Conservation (phyloP, 1,139 yeast genomes). For the Saccharomyces hybrid region DNA sequence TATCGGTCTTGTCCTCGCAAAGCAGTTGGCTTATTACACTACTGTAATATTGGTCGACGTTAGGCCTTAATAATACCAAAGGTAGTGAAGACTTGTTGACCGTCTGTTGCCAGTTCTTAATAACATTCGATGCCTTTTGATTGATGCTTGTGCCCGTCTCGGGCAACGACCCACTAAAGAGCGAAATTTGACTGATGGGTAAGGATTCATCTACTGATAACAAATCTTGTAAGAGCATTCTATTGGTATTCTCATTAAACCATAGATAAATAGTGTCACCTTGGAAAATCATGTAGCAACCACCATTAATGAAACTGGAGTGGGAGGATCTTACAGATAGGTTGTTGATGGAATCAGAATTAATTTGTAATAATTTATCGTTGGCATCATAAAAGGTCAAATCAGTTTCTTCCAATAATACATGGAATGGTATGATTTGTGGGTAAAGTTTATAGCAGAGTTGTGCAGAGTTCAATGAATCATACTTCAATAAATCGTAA, state of each 20-base stretch:
- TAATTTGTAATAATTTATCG: conserved; percentile 41
- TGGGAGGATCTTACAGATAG: conserved; percentile 25
- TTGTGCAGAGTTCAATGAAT: conserved; percentile 50
- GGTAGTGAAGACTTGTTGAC: conserved; percentile 22
- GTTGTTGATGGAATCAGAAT: conserved; percentile 37
- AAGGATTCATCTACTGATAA: conserved; percentile 59
- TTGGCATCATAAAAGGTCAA: conserved; percentile 41
- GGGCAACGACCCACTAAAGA: conserved; percentile 43
- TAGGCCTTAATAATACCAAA: conserved; percentile 27
- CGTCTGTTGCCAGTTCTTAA: conserved; percentile 33
- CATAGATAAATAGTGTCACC: conserved; percentile 58
- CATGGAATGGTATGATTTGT: conserved; percentile 66
- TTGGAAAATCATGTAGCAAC: conserved; percentile 71
- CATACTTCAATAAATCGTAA: conserved; percentile 47
- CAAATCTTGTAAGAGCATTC: conserved; percentile 61
- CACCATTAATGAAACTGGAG: conserved; percentile 39
- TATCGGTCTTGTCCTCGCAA: conserved; percentile 67
- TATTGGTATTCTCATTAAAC: conserved; percentile 66
- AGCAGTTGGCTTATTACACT: conserved; percentile 40
- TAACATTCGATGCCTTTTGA: conserved; percentile 55
- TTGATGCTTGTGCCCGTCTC: conserved; percentile 63
- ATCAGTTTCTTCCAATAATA: conserved; percentile 46
- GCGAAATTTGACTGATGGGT: conserved; percentile 37
- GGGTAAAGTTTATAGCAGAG: conserved; percentile 72
- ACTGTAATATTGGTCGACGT: conserved; percentile 27